Percentiles rank a stretch among this genome's conserved stretches.
Evolutionary conservation across 306 rosid species (phyloP).

Genomic region (Coriaria nepalensis): DNA sequence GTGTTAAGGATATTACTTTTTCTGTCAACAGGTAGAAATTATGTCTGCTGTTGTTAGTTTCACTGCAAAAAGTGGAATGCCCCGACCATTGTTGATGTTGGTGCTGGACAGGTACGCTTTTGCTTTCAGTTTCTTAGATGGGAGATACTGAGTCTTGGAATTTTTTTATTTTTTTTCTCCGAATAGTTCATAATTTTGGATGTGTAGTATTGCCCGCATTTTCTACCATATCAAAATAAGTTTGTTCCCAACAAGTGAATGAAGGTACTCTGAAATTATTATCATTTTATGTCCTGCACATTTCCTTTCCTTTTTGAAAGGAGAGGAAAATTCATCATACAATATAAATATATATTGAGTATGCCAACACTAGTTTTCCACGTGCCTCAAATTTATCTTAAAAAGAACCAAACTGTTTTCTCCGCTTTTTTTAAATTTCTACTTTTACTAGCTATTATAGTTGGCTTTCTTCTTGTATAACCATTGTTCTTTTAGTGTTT

Average conservation of each 20-base stretch:
- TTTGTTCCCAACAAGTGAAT: too few species aligned
- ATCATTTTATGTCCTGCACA: too few species aligned
- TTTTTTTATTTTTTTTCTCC: slow-evolving; percentile 1
- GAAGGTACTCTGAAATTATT: too few species aligned
- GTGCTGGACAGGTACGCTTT: slow-evolving; percentile 80
- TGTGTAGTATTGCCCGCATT: too few species aligned
- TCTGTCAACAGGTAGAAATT: slow-evolving; percentile 47
- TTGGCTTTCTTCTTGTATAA: not conserved
- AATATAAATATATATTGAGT: too few species aligned
- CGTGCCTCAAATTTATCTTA: too few species aligned
- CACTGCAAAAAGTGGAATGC: slow-evolving; percentile 36
- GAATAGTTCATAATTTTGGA: too few species aligned
- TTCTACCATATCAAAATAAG: too few species aligned
- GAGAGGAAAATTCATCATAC: too few species aligned
- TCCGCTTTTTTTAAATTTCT: not conserved
- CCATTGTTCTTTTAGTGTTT: slow-evolving; percentile 9
- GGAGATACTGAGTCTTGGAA: slow-evolving; percentile 7
- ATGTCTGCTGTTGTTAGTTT: slow-evolving; percentile 57
- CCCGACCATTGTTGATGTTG: slow-evolving; percentile 60
- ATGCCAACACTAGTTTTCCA: too few species aligned
- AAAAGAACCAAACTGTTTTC: too few species aligned
- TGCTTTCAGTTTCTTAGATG: slow-evolving; percentile 9
- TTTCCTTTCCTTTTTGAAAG: too few species aligned
- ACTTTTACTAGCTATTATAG: not conserved
- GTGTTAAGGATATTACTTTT: not conserved